Conservation (phyloP, 2,329 filamentous ascomycete species). For the Ophiobolus disseminans region DNA sequence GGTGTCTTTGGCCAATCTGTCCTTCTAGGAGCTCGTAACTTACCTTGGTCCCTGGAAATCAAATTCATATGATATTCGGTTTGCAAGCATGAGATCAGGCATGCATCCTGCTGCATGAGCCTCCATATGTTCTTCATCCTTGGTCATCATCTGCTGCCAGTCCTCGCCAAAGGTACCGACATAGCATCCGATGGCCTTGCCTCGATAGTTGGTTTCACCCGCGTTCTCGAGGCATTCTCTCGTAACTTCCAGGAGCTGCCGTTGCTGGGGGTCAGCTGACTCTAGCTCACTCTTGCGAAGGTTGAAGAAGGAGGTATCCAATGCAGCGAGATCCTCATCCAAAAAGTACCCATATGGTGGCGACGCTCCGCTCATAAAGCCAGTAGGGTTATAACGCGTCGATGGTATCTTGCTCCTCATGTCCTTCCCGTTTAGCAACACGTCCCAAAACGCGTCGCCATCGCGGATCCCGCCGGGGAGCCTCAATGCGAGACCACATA, state of each 20-base stretch:
- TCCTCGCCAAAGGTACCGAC: neutral
- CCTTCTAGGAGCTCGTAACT: no score
- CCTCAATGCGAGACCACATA: neutral
- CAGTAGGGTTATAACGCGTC: neutral
- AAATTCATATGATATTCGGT: constrained; percentile 36
- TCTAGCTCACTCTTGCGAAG: constrained; percentile 6
- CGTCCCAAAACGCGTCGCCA: neutral
- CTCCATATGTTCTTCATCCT: no score
- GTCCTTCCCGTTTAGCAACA: neutral
- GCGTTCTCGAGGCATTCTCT: constrained; percentile 17
- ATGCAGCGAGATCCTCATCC: neutral
- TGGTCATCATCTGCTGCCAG: no score
- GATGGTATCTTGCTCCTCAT: neutral
- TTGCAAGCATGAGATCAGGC: no score
- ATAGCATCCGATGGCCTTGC: neutral
- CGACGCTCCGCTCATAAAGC: neutral
- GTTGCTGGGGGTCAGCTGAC: constrained; percentile 20
- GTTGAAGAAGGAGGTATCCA: constrained; percentile 21
- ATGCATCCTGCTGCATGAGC: no score
- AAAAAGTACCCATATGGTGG: neutral
- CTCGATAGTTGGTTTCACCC: neutral
- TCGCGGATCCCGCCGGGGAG: neutral
- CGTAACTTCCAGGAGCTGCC: constrained; percentile 17
- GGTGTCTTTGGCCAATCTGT: no score
- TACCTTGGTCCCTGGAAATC: constrained; percentile 7